Evolutionary conservation across 495 filamentous ascomycete genomes (phyloP).

Genomic region (Penicillium alfredii): DNA sequence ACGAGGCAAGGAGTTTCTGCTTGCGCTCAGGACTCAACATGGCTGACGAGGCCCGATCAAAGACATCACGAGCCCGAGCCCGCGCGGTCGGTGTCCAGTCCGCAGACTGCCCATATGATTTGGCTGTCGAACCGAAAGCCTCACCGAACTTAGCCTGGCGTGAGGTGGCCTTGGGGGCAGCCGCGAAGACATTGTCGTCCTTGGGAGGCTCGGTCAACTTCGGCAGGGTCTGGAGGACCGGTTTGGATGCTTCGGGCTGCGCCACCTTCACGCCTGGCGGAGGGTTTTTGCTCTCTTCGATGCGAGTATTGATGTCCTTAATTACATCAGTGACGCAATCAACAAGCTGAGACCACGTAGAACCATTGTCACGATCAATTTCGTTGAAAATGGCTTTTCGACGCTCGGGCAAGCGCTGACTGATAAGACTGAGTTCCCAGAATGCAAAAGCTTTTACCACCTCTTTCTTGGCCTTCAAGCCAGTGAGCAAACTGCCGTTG

Average conservation of each 20-base stretch:
- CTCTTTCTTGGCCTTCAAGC: constrained; percentile 62
- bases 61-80: constrained; percentile 36
- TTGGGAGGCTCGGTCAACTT: constrained; percentile 48
- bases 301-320: constrained; percentile 55
- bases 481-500: constrained; percentile 81
- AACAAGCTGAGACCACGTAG: constrained; percentile 76
- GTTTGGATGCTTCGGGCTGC: constrained; percentile 25
- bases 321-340: constrained; percentile 60
- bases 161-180: constrained; percentile 41
- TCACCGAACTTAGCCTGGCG: constrained; percentile 46
- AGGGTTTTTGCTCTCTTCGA: constrained; percentile 53
- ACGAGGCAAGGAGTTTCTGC: constrained; percentile 31
- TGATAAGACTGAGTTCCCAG: constrained; percentile 82
- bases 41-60: constrained; percentile 38
- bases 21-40: constrained; percentile 41
- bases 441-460: constrained; percentile 68
- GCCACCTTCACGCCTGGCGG: constrained; percentile 25
- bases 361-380: constrained; percentile 72
- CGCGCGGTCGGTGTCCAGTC: constrained; percentile 43
- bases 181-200: constrained; percentile 53
- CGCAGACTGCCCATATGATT: constrained; percentile 53
- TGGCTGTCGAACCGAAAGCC: constrained; percentile 48
- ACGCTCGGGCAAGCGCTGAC: constrained; percentile 62
- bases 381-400: constrained; percentile 83
- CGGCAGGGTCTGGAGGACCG: constrained; percentile 42